phyloP scores from a whole-genome alignment of 371 early-diverging fungal genomes.

The Mortierella sp. region DNA sequence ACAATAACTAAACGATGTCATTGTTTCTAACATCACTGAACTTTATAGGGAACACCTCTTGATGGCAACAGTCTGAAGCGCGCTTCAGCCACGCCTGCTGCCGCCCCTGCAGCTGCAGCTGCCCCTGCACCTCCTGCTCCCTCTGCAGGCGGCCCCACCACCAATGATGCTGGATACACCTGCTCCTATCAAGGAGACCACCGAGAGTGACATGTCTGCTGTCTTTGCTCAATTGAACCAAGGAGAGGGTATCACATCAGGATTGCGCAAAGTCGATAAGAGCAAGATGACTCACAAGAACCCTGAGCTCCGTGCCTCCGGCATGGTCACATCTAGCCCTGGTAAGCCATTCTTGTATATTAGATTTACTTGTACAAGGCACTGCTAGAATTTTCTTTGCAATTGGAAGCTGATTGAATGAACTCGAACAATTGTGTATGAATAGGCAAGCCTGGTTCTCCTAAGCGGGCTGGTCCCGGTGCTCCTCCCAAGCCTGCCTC shows the following conservation, averaged over 20 bases:
- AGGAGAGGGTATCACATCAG: conserved; percentile 83
- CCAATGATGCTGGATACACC: conserved; percentile 64
- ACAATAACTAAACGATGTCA: not conserved
- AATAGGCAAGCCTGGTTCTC: conserved; percentile 55
- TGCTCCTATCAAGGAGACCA: conserved; percentile 21
- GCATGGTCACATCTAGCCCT: conserved; percentile 61
- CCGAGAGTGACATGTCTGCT: conserved; percentile 67
- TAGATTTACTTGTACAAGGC: not conserved
- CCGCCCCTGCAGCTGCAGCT: conserved; percentile 59
- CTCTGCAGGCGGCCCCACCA: conserved; percentile 72
- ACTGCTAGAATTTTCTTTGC: not conserved
- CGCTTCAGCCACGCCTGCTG: conserved; percentile 53
- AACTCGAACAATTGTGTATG: not conserved
- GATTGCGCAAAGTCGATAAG: conserved; percentile 94
- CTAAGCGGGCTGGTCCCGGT: conserved; percentile 71
- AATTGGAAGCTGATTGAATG: not conserved
- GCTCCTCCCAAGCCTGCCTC: conserved; percentile 76
- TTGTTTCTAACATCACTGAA: not conserved
- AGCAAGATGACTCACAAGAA: conserved; percentile 98
- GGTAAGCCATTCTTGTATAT: conserved; percentile 27
- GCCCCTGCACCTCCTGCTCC: conserved; percentile 64
- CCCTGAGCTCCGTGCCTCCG: conserved; percentile 82
- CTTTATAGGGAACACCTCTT: conserved; percentile 33
- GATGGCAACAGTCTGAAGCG: conserved; percentile 44
- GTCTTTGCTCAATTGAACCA: conserved; percentile 93